A percentile compares a stretch with the other conserved stretches of the same genome.
Conservation (phyloP, 225 moss, liverwort and hornwort genomes). For the Bryum argenteum region DNA sequence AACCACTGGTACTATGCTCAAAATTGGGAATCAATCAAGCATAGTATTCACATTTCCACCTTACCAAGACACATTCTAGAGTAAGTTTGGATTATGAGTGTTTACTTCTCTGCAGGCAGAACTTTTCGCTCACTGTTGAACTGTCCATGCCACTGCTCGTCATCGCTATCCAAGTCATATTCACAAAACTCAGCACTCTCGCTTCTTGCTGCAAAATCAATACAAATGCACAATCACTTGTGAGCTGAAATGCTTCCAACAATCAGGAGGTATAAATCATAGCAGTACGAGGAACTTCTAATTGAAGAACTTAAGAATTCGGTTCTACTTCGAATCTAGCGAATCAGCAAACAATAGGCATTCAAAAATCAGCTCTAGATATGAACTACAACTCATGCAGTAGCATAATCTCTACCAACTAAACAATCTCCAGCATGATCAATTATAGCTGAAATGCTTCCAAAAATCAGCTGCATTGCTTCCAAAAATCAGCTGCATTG, state of each 20-base stretch:
- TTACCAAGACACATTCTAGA: constrained; percentile 6
- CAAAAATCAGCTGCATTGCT: constrained; percentile 31
- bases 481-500: constrained; percentile 27
- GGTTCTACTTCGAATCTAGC: no score
- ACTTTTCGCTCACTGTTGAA: constrained; percentile 92
- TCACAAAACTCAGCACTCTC: constrained; percentile 89
- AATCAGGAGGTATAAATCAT: constrained; percentile 8
- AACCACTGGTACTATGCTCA: constrained; percentile 14
- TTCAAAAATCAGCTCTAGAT: no score
- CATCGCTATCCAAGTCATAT: constrained; percentile 96
- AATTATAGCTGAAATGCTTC: constrained; percentile 6
- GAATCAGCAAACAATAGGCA: no score
- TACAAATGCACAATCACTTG: neutral
- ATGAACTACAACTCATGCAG: no score
- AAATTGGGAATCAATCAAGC: neutral
- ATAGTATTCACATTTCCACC: constrained; percentile 10
- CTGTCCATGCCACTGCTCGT: constrained; percentile 79
- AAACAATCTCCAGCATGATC: neutral
- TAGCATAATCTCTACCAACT: no score
- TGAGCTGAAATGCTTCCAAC: constrained; percentile 5
- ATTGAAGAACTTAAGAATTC: no score
- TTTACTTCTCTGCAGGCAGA: constrained; percentile 77
- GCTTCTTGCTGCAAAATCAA: constrained; percentile 74
- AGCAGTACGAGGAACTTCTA: no score
- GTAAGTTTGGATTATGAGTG: neutral